Conservation (phyloP, 2,329 filamentous ascomycete genomes). For the Colletotrichum filicis region DNA sequence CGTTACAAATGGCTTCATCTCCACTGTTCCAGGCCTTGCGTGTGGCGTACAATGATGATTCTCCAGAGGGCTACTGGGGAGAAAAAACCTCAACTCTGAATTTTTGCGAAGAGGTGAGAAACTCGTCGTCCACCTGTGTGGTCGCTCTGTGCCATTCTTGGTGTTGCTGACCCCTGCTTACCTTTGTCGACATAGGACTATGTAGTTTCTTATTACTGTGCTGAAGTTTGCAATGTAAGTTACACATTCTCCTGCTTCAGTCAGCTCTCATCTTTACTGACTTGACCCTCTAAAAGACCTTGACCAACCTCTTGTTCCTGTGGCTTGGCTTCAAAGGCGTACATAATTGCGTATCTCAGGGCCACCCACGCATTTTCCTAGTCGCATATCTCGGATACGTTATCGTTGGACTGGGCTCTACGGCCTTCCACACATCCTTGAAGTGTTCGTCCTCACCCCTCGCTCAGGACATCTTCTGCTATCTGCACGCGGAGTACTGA, state of each 20-base stretch:
- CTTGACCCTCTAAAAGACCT: slow-evolving; percentile 60
- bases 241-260: background rate
- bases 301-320: slow-evolving; percentile 87
- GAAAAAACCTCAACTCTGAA: slow-evolving; percentile 79
- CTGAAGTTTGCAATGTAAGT: slow-evolving; percentile 76
- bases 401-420: slow-evolving; percentile 64
- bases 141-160: too few species aligned
- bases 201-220: slow-evolving; percentile 79
- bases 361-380: slow-evolving; percentile 81
- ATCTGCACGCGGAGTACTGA: background rate
- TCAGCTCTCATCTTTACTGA: background rate
- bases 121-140: slow-evolving; percentile 20
- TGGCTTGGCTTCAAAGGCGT: slow-evolving; percentile 82
- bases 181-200: slow-evolving; percentile 53
- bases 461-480: background rate
- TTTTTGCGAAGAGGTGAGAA: slow-evolving; percentile 81
- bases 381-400: slow-evolving; percentile 68
- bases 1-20: slow-evolving; percentile 13
- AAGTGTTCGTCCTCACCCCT: slow-evolving; percentile 57
- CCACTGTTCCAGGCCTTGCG: slow-evolving; percentile 25
- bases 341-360: slow-evolving; percentile 75
- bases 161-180: slow-evolving; percentile 27
- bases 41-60: slow-evolving; percentile 30
- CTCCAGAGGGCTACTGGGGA: slow-evolving; percentile 68
- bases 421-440: slow-evolving; percentile 66